Evolutionary conservation across 306 rosid species (phyloP), one percentile per base, ranked within the genome.

Genomic region (Quercus cerris): DNA sequence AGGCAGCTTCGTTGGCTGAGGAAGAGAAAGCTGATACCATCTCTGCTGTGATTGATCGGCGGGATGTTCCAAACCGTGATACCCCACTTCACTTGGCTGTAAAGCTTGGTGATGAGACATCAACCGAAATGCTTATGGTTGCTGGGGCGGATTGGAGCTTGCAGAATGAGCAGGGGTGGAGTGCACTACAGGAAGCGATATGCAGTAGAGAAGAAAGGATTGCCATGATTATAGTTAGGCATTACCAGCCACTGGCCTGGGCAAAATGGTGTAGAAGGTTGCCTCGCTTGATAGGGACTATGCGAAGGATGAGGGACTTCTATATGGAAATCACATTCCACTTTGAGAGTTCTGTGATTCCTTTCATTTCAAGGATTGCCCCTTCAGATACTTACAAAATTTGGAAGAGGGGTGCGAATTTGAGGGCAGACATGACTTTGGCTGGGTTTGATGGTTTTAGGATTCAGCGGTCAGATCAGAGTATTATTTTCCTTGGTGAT

Each of bases 111-210:
- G 99, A 96, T 66, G 93, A 84, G 79, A 87, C 84, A 20, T 88
- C 97, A 11, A 86, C 97, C 0, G 97, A 96, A 86, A 83, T 88
- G 94, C 97, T 96, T 74, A 96, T 96, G 99, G 83, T 88, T 81
- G 97, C 96, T 0, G 98, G 99, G 68, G 97, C 96, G 14, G 99
- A 96, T 87, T 96, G 98, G 99, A 96, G 99, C 86, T 85, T 96
- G 94, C 99, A 96, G 88, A 96, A 96, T 80, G 99, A 96, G 72
- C 95, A 82, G 28, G 99, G 99, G 0, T 96, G 99, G 99, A 96
- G 99, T 86, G 93, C 99, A 20, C 98, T 96, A 75, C 98, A 96
- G 88, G 99, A 96, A 85, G 99, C 99, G 20, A 93, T 96, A 70
- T 96, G 99, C 85, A 82, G 54, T 71, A 86, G 96, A 79, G 94